Evolutionary conservation across 495 filamentous ascomycete genomes (phyloP), one percentile per base, ranked within the genome.

Genomic region (Platismatia glauca): DNA sequence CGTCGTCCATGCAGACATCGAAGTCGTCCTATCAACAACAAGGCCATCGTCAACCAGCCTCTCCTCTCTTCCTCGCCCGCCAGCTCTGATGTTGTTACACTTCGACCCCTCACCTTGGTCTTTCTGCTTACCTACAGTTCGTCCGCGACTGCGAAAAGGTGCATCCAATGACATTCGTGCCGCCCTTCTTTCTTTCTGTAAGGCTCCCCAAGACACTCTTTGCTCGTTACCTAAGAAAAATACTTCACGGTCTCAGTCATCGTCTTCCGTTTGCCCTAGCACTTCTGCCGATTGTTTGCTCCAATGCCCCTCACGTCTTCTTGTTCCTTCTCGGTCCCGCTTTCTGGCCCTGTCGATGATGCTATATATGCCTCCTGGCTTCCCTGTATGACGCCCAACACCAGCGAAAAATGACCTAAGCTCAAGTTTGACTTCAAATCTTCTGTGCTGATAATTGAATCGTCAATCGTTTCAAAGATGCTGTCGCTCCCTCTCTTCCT

Each of bases 401-500:
- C 18, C 24, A 61, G 31, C 22, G 39, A 48, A 34, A 41, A 43
- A 5, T 43, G 33, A 7, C 5, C 4, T 53, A 37, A 24, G 46
- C 50, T 34, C 35, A 33, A 31, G 1, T 16, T 29, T 55, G 22
- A 15, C 48, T 52, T 44, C 50, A 43, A 55, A 20, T 43, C 7
- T 50, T 46, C 34, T 48, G 27, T 38, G 55, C 50, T 24, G 18
- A 46, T 39, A 18, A 37, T 18, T 33, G 20, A n/a, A 16, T 18
- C n/a, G 13, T 46, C 39, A 16, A 34, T n/a, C 22, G 6, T 58
- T 22, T 8, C 22, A 41, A 48, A 63, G 55, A 63, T 63, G 61
- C 29, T 58, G 27, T 57, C 43, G 27, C 53, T 63, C 56, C 41
- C 53, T 58, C 27, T 57, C 39, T 34, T 63, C 16, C 43, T 44